Evolutionary conservation across 345 rosid species (phyloP), one percentile per base, ranked within the genome.

Genomic region (Clarkia xantiana): DNA sequence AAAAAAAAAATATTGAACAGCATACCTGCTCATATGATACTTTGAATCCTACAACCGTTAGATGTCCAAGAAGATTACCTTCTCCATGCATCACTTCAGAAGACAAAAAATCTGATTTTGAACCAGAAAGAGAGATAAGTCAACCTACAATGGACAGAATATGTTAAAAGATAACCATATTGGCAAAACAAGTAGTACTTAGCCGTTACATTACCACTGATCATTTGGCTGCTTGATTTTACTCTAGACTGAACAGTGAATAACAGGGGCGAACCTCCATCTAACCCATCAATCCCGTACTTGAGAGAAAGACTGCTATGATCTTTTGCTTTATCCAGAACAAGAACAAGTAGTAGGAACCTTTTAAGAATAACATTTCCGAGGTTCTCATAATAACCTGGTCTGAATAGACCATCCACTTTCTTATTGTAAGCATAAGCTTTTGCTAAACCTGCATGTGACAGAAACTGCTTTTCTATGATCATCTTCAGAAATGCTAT

Each of bases 1-100:
- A 61, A n/a, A 16, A 17, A 6, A 15, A 41, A 57, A 14, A 59
- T 44, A 65, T 13, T 42, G 45, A 51, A 70, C 53, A 2, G 47
- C 23, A 43, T 76, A 90, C 97, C 94, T 90, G 95, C 58, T 81
- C 80, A 56, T 82, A 78, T 53, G 82, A 77, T 51, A 83, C 69
- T 71, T 66, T 79, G 84, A 74, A 90, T 44, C 97, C 94, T 46
- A 90, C 41, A 60, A 76, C 71, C 72, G 62, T 70, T 17, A 90
- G 78, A 77, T 83, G 97, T n/a, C 91, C 78, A 17, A 83, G 73
- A 54, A 90, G 81, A 72, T 79, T 83, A 60, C 97, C 97, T 71
- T 86, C 94, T 61, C 97, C 97, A 36, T 72, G 95, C 97, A 83
- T 90, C 47, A 81, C 76, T 58, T 90, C 97, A 19, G 91, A 63